These are phyloP conservation scores for Pseudopyrenochaeta lycopersici DNA, from an alignment of 2,329 filamentous ascomycete genomes.

Conservation along the genomic window DNA sequence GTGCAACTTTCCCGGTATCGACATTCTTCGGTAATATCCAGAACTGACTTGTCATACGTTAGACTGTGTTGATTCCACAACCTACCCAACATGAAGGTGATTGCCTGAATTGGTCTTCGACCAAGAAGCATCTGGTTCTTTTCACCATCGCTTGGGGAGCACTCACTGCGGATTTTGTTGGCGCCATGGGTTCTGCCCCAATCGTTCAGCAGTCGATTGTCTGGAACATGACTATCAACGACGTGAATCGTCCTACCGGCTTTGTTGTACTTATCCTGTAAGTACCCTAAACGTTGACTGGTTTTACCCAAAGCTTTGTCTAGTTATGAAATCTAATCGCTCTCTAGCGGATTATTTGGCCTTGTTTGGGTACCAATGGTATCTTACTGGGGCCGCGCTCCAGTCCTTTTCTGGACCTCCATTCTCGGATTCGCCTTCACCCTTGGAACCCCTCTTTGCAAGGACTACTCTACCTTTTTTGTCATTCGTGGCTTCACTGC, in stretches of 20 bases:
- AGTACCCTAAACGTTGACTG: constrained; percentile 27
- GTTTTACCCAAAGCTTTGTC: background rate
- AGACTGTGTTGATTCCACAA: constrained; percentile 62
- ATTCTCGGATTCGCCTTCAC: constrained; percentile 53
- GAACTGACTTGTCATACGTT: no score
- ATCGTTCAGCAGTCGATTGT: constrained; percentile 48
- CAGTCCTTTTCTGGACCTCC: constrained; percentile 55
- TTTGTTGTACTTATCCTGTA: constrained; percentile 64
- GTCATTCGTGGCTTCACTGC: constrained; percentile 48
- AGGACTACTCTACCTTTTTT: constrained; percentile 47
- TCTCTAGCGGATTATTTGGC: constrained; percentile 47
- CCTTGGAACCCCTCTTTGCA: constrained; percentile 35
- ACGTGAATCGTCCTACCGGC: constrained; percentile 62
- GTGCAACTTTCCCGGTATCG: no score
- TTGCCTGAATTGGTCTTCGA: constrained; percentile 62
- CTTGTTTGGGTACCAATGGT: constrained; percentile 29
- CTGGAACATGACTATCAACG: constrained; percentile 59
- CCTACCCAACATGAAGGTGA: constrained; percentile 59
- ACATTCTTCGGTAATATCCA: no score
- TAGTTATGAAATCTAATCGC: no score
- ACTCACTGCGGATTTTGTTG: constrained; percentile 61
- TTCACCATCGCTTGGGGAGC: constrained; percentile 59
- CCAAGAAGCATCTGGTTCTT: constrained; percentile 59
- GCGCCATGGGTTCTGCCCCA: constrained; percentile 44
- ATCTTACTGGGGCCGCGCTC: constrained; percentile 42